Conservation (phyloP, 2,329 filamentous ascomycete species). For the Endocalyx cinctus region DNA sequence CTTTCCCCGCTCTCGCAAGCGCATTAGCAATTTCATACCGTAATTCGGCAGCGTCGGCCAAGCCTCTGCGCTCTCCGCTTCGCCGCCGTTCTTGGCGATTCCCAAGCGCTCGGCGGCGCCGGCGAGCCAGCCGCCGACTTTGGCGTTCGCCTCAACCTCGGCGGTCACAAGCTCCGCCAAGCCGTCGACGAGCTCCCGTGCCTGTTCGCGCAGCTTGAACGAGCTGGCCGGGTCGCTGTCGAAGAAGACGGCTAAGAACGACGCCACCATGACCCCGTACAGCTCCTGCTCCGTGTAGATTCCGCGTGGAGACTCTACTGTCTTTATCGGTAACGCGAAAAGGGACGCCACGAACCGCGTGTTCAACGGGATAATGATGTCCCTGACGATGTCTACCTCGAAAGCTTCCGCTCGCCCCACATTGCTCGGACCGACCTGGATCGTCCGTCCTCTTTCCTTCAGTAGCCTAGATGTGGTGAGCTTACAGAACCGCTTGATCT, state of each 20-base stretch:
- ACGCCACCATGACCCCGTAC: constrained; percentile 51
- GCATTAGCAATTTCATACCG: constrained; percentile 52
- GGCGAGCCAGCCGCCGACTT: constrained; percentile 43
- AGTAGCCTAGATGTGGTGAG: constrained; percentile 48
- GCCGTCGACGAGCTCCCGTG: constrained; percentile 43
- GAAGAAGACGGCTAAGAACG: constrained; percentile 55
- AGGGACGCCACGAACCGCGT: constrained; percentile 51
- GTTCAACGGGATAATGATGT: constrained; percentile 47
- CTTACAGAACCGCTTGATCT: constrained; percentile 52
- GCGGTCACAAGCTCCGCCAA: constrained; percentile 48
- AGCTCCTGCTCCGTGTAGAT: constrained; percentile 54
- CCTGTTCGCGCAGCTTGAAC: constrained; percentile 49
- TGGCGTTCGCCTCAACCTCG: constrained; percentile 44
- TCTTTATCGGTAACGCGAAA: constrained; percentile 52
- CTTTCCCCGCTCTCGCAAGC: constrained; percentile 49
- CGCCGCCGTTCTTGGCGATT: constrained; percentile 6
- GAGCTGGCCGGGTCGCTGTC: constrained; percentile 53
- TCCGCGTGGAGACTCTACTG: constrained; percentile 40
- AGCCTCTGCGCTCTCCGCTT: constrained; percentile 39
- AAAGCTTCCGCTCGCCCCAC: constrained; percentile 33
- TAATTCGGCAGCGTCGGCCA: constrained; percentile 48
- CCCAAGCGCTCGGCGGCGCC: constrained; percentile 31
- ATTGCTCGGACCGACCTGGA: constrained; percentile 5
- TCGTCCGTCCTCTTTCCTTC: constrained; percentile 30
- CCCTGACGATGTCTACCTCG: constrained; percentile 53